Percentiles rank a stretch among this genome's conserved stretches.
Evolutionary conservation across 225 moss, liverwort and hornwort genomes (phyloP).

Genomic region (Pleurozium schreberi): DNA sequence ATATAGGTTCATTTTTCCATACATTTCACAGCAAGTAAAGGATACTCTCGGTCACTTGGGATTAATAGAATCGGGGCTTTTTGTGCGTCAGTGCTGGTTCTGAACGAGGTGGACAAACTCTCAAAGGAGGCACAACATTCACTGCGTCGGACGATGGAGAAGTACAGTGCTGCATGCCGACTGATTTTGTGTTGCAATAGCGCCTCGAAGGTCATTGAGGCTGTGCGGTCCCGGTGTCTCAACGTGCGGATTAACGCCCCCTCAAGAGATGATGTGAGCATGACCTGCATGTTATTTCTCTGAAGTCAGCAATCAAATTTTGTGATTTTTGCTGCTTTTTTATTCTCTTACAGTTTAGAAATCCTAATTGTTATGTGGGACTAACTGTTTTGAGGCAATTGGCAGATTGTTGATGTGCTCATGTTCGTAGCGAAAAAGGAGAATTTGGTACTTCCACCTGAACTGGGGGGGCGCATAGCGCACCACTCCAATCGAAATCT

Average conservation of each 20-base stretch:
- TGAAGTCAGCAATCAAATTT: not conserved
- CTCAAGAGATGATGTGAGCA: slow-evolving; percentile 53
- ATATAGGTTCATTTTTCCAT: not conserved
- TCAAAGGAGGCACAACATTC: slow-evolving; percentile 90
- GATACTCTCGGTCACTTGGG: not conserved
- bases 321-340: not conserved
- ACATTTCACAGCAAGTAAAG: not conserved
- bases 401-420: slow-evolving; percentile 74
- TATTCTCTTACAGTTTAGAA: not conserved
- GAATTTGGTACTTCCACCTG: slow-evolving; percentile 50
- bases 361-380: not conserved
- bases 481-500: slow-evolving; percentile 68
- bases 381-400: not conserved
- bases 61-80: not conserved
- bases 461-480: slow-evolving; percentile 70
- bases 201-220: slow-evolving; percentile 90
- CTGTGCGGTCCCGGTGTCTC: slow-evolving; percentile 78
- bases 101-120: slow-evolving; percentile 90
- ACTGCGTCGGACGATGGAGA: slow-evolving; percentile 89
- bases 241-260: slow-evolving; percentile 78
- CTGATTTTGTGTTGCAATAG: slow-evolving; percentile 77
- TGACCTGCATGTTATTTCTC: not conserved
- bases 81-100: slow-evolving; percentile 51
- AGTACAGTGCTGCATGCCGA: slow-evolving; percentile 81
- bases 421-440: slow-evolving; percentile 74